Evolutionary conservation across 2,329 filamentous ascomycete genomes (phyloP), one percentile per base, ranked within the genome.

Genomic region (Phialophora macrospora): DNA sequence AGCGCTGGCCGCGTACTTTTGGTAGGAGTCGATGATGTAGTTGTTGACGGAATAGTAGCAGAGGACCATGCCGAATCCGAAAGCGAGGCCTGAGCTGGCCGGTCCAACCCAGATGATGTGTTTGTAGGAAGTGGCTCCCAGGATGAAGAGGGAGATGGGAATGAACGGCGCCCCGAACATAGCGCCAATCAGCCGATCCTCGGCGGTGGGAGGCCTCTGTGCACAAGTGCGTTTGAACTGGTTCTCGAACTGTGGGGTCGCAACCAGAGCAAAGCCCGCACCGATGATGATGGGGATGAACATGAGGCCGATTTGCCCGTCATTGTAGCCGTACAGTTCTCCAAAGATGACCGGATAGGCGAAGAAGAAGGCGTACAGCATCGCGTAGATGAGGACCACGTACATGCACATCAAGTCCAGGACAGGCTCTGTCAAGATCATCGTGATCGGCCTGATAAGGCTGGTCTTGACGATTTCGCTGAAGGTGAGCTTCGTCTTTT

Each of bases 401-500:
- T 96, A 96, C 1, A 96, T 70, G 0, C 88, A 88, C 73, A 96
- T 89, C 73, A 95, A 86, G 70, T 96, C 86, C 57, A 96, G 91
- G 72, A 97, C 96, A 41, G 90, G 87, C 77, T 96, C 92, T 1
- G 84, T 87, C 24, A 88, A n/a, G 32, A 72, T 64, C 24, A 77
- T 71, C 24, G 80, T 76, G 61, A 80, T 79, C 0, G 78, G 78
- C 63, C 80, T 78, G 0, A 77, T 78, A 46, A 79, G 72, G 73
- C 79, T 78, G 63, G 79, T 80, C 38, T 71, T 72, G 67, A 80
- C 46, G 56, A 70, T 55, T n/a, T 66, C 68, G 84, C 80, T 77
- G 44, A 68, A 57, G 1, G 77, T 77, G 5, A 80, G 69, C 65
- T 79, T 80, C 63, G 79, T 80, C 67, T 80, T 77, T 22, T 80